These are phyloP conservation scores for Dovyalis caffra DNA, from an alignment of 345 rosid species.

Conservation along the genomic window DNA sequence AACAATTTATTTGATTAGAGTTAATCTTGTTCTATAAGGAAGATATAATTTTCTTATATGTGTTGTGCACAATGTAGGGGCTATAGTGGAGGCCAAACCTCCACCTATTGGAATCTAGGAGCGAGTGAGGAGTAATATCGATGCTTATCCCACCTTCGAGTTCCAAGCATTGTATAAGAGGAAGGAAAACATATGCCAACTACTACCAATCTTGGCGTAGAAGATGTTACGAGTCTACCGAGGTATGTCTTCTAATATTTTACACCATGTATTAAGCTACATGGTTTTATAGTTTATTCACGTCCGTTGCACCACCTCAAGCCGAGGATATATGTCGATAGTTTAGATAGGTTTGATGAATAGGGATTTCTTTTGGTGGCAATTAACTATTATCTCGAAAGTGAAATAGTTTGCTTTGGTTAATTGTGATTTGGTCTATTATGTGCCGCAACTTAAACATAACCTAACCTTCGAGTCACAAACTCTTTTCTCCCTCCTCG, in stretches of 20 bases:
- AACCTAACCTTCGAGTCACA: not conserved
- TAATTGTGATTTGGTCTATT: too few species aligned
- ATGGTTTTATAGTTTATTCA: not conserved
- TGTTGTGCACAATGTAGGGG: conserved; percentile 41
- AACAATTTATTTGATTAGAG: not conserved
- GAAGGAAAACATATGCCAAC: conserved; percentile 56
- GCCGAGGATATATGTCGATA: not conserved
- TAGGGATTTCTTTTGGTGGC: not conserved
- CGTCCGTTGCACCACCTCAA: not conserved
- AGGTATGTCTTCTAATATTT: conserved; percentile 38
- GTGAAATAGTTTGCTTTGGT: not conserved
- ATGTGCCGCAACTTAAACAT: not conserved
- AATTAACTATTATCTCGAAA: not conserved
- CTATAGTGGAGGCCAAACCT: conserved; percentile 76
- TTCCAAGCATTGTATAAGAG: conserved; percentile 32
- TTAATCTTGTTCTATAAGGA: not conserved
- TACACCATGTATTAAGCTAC: not conserved
- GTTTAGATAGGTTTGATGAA: not conserved
- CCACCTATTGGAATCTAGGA: conserved; percentile 84
- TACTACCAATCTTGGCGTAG: conserved; percentile 79
- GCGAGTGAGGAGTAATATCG: conserved; percentile 80
- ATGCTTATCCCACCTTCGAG: conserved; percentile 42
- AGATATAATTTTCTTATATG: not conserved
- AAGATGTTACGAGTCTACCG: conserved; percentile 86
- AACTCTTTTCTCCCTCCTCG: not conserved